Evolutionary conservation across 768 basidiomycete genomes (phyloP).

Genomic region (Amanita rubescens): DNA sequence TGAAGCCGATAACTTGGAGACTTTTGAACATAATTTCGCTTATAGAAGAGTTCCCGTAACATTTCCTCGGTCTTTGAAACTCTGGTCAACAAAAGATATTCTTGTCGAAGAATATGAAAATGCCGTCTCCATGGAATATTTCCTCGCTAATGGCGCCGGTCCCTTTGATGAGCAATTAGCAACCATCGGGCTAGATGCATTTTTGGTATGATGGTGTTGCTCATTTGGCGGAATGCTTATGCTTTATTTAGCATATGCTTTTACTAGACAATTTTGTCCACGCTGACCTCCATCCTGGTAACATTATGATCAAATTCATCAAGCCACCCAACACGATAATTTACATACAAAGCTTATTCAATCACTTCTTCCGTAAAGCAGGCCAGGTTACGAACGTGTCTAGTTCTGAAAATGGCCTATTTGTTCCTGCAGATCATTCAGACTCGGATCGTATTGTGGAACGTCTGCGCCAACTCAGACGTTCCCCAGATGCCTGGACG

Average conservation of each 20-base stretch:
- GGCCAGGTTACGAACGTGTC: constrained; percentile 12
- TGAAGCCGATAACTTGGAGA: constrained; percentile 81
- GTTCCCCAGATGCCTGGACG: constrained; percentile 63
- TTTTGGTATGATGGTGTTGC: constrained; percentile 52
- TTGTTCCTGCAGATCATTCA: constrained; percentile 31
- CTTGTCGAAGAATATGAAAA: constrained; percentile 92
- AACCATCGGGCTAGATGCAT: constrained; percentile 90
- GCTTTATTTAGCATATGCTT: constrained; percentile 83
- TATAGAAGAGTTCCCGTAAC: constrained; percentile 73
- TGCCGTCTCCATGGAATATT: constrained; percentile 81
- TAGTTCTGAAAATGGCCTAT: constrained; percentile 15
- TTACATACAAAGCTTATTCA: constrained; percentile 54
- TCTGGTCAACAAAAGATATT: constrained; percentile 76
- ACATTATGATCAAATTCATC: constrained; percentile 97
- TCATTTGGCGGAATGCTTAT: background rate
- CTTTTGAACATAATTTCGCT: constrained; percentile 83
- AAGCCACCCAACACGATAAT: constrained; percentile 69
- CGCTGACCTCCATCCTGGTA: constrained; percentile 85
- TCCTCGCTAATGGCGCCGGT: constrained; percentile 86
- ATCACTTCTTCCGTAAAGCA: constrained; percentile 37
- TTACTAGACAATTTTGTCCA: constrained; percentile 97
- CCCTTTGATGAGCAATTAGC: constrained; percentile 87
- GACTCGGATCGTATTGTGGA: constrained; percentile 62
- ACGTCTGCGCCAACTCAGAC: constrained; percentile 52
- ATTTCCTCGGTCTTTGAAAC: constrained; percentile 82